These are phyloP conservation scores for Cercophora scortea DNA, from an alignment of 495 filamentous ascomycete genomes.

Conservation along the genomic window DNA sequence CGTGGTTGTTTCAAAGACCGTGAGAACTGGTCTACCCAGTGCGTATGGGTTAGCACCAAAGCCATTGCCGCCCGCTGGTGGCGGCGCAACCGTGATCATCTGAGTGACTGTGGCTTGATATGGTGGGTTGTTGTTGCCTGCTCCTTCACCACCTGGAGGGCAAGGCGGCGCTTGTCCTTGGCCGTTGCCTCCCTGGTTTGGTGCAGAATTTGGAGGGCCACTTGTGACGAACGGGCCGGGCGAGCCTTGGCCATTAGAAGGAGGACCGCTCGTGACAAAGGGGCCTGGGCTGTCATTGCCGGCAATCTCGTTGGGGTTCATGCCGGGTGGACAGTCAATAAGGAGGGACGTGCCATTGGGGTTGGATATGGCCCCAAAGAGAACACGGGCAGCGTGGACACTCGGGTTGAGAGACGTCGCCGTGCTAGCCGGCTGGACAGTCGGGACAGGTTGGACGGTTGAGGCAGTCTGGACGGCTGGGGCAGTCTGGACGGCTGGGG, in stretches of 20 bases:
- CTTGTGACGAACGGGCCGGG: constrained; percentile 4
- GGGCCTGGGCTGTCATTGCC: constrained; percentile 3
- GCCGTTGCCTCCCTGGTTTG: background rate
- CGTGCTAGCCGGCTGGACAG: background rate
- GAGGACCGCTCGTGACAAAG: constrained; percentile 10
- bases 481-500: background rate
- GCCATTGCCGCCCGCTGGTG: too few species aligned
- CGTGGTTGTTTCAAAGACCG: too few species aligned
- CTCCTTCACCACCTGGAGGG: constrained; percentile 1
- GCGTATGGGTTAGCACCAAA: too few species aligned
- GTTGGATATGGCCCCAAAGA: background rate
- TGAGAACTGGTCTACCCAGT: too few species aligned
- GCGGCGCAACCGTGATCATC: background rate
- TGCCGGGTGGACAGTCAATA: constrained; percentile 1
- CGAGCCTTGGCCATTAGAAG: background rate
- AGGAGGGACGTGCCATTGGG: constrained; percentile 3
- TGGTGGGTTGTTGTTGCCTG: background rate
- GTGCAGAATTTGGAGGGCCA: background rate
- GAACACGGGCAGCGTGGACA: constrained; percentile 1
- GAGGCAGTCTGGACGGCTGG: constrained; percentile 3
- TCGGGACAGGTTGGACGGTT: background rate
- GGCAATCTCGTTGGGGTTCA: background rate
- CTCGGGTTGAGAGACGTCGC: constrained; percentile 6
- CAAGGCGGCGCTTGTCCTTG: background rate
- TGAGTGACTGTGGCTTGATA: background rate